Evolutionary conservation across 768 basidiomycete species (phyloP).

Genomic region (Artomyces pyxidatus): DNA sequence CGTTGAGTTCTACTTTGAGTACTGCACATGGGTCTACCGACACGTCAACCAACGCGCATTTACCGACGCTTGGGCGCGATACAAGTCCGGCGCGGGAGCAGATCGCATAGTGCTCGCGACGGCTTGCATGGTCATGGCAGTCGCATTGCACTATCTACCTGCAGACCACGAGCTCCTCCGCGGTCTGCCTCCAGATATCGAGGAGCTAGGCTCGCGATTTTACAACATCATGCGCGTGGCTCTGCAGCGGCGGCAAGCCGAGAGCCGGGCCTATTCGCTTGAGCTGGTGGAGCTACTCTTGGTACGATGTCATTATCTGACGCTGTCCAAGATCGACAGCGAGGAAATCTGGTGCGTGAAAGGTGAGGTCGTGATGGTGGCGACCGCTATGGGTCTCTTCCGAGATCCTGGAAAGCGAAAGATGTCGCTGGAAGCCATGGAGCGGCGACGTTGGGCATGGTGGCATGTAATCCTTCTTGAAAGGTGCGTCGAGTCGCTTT

Average conservation of each 20-base stretch:
- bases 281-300: slow-evolving; percentile 66
- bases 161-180: slow-evolving; percentile 54
- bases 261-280: slow-evolving; percentile 42
- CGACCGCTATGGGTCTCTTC: slow-evolving; percentile 71
- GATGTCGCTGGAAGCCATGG: slow-evolving; percentile 59
- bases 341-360: slow-evolving; percentile 69
- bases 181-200: slow-evolving; percentile 36
- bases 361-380: slow-evolving; percentile 60
- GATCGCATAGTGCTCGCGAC: slow-evolving; percentile 68
- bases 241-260: slow-evolving; percentile 52
- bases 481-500: slow-evolving; percentile 53
- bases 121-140: slow-evolving; percentile 66
- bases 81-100: slow-evolving; percentile 56
- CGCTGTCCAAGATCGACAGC: slow-evolving; percentile 55
- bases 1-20: slow-evolving; percentile 72
- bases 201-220: slow-evolving; percentile 57
- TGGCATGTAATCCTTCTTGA: slow-evolving; percentile 75
- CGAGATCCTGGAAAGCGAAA: slow-evolving; percentile 71
- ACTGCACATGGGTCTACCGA: slow-evolving; percentile 84
- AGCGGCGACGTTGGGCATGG: slow-evolving; percentile 76
- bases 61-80: slow-evolving; percentile 58
- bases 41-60: slow-evolving; percentile 64
- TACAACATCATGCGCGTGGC: slow-evolving; percentile 62
- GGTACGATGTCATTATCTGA: slow-evolving; percentile 58
- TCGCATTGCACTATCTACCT: slow-evolving; percentile 67